Base-by-base conservation (phyloP, 331 rosid species). In the Acacia concinna region DNA sequence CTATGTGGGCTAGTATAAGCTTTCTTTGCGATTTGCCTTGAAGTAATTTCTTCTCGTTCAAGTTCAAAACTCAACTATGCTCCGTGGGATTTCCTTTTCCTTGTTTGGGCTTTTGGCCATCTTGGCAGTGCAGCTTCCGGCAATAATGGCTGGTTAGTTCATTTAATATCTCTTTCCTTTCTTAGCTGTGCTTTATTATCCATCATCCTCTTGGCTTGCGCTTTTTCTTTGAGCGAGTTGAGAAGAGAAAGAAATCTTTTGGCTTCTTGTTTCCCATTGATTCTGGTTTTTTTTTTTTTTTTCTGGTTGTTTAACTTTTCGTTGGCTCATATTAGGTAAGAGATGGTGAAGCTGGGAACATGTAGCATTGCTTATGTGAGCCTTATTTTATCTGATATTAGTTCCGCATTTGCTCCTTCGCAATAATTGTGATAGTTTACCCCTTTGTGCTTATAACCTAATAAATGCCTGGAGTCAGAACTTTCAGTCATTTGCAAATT, bases 61-160 rank as follows among this genome's bases (percentile, higher is more conserved):
- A 34, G 57, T 79, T 28, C 62, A 35, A 54, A 54, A 30, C 76
- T 86, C 49, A 47, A 80, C 83, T 76, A 93, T 95, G 99, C 85
- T 82, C 71, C 68, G 12, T 76, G 77, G 82, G 52, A 72, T 63
- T 46, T 68, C 78, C 14, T 87, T 78, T 77, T 84, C 87, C 60
- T 77, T 40, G n/a, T 21, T 96, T 74, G 92, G 91, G 71, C 68
- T 88, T 74, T 76, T 92, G 71, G 74, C 77, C 34, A 81, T 91
- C 86, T 84, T 93, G 31, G 93, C 85, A 84, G 76, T 84, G 87
- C 88, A 90, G 73, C 84, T 90, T 71, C 94, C 90, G 79, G 49
- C 67, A 38, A 79, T 80, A 77, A 85, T 87, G 87, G 94, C 99
- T 73, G 99, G 98, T 96, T 73, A 78, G 93, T 90, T 79, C 79